A percentile compares a stretch with the other conserved stretches of the same genome.
Conservation (phyloP, 2,329 filamentous ascomycete species). For the Mariannaea elegans region DNA sequence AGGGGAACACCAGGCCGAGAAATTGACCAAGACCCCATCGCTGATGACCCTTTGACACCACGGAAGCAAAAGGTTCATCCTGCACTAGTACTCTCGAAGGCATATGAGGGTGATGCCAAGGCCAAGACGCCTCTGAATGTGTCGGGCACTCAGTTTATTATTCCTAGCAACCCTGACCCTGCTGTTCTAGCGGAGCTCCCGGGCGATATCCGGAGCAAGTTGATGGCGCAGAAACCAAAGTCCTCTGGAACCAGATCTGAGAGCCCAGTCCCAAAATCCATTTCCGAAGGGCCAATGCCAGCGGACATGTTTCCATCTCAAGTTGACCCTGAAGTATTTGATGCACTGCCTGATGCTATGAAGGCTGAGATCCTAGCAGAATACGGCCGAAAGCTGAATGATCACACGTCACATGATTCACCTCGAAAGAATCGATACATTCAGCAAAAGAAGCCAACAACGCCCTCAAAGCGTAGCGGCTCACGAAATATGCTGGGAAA, state of each 20-base stretch:
- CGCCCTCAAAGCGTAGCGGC: conserved; percentile 72
- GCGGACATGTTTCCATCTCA: conserved; percentile 71
- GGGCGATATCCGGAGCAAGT: conserved; percentile 79
- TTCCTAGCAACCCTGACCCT: conserved; percentile 85
- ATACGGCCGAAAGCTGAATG: conserved; percentile 60
- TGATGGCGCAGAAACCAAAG: conserved; percentile 67
- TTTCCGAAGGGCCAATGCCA: conserved; percentile 52
- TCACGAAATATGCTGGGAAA: conserved; percentile 52
- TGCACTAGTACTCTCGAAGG: conserved; percentile 60
- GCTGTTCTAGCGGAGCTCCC: conserved; percentile 86
- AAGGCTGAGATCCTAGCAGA: conserved; percentile 82
- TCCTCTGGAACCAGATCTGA: conserved; percentile 30
- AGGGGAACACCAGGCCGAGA: conserved; percentile 42
- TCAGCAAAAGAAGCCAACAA: conserved; percentile 61
- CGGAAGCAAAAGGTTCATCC: conserved; percentile 63
- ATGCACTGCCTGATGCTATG: conserved; percentile 84
- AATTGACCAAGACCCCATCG: conserved; percentile 59
- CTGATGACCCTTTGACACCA: conserved; percentile 63
- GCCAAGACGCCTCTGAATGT: conserved; percentile 78
- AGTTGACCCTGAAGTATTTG: conserved; percentile 84
- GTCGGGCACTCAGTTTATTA: conserved; percentile 88
- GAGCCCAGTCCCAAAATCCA: conserved; percentile 43
- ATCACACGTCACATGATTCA: conserved; percentile 56
- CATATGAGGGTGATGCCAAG: conserved; percentile 59
- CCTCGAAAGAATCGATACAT: conserved; percentile 65